A percentile compares a stretch with the other conserved stretches of the same genome.
phyloP scores from a whole-genome alignment of 805 yeast species.

The Yamadazyma nakazawae region DNA sequence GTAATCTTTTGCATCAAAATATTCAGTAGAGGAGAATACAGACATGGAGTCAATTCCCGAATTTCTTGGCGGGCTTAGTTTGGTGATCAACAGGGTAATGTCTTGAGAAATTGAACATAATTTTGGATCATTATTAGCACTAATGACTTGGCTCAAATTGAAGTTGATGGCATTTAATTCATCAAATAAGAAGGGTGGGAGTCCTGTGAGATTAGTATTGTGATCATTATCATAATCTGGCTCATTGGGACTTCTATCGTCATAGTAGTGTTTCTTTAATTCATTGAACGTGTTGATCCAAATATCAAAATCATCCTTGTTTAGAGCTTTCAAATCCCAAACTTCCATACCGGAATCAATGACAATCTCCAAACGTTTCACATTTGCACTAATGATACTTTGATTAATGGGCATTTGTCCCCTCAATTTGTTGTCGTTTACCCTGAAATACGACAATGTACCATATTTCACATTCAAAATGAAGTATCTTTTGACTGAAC shows the following conservation, averaged over 20 bases:
- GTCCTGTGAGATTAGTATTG: slow-evolving; percentile 5
- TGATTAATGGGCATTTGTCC: slow-evolving; percentile 89
- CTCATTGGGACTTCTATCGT: slow-evolving; percentile 2
- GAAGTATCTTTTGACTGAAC: slow-evolving; percentile 82
- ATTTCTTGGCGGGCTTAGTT: slow-evolving; percentile 13
- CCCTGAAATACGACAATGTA: slow-evolving; percentile 77
- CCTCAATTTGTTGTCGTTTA: slow-evolving; percentile 66
- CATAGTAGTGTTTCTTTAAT: slow-evolving; percentile 30
- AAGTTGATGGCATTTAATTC: slow-evolving; percentile 20
- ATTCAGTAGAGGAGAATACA: slow-evolving; percentile 29
- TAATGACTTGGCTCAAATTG: slow-evolving; percentile 5
- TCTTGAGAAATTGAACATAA: slow-evolving; percentile 17
- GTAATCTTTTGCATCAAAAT: slow-evolving; percentile 64
- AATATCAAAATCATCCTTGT: slow-evolving; percentile 60
- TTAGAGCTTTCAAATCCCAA: slow-evolving; percentile 79
- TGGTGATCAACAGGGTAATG: slow-evolving; percentile 17
- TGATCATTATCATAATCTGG: slow-evolving; percentile 12
- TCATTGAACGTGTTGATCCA: slow-evolving; percentile 82
- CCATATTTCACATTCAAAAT: slow-evolving; percentile 79
- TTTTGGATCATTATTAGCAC: slow-evolving; percentile 3
- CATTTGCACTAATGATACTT: slow-evolving; percentile 79
- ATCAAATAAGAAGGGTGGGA: slow-evolving; percentile 19
- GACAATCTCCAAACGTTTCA: slow-evolving; percentile 62
- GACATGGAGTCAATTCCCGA: slow-evolving; percentile 25
- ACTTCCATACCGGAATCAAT: slow-evolving; percentile 94